Conservation (phyloP, 495 filamentous ascomycete species). For the Pyrenula massariospora region DNA sequence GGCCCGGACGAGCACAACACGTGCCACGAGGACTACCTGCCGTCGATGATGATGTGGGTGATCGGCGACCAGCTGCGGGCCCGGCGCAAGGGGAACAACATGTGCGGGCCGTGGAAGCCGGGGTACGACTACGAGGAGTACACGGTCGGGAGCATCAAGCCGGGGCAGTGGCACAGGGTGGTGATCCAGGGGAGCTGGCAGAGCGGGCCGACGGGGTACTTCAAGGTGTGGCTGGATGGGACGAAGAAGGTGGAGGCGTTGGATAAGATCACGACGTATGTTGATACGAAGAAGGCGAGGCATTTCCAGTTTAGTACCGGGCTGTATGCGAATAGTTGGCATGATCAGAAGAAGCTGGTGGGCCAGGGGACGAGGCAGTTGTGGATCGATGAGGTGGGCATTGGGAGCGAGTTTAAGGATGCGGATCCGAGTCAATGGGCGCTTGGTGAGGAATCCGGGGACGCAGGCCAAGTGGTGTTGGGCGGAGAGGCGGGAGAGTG, state of each 20-base stretch:
- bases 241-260: conserved; percentile 30
- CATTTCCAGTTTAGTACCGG: conserved; percentile 41
- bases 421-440: conserved; percentile 18
- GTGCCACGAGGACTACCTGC: conserved; percentile 40
- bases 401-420: conserved; percentile 34
- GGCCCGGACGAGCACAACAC: conserved; percentile 11
- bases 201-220: conserved; percentile 31
- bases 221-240: conserved; percentile 40
- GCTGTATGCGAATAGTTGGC: conserved; percentile 45
- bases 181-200: conserved; percentile 37
- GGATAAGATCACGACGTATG: conserved; percentile 27
- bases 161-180: conserved; percentile 38
- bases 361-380: conserved; percentile 38
- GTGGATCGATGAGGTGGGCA: conserved; percentile 42
- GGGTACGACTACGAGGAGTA: conserved; percentile 2
- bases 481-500: background rate
- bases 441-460: background rate
- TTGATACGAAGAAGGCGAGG: conserved; percentile 22
- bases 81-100: conserved; percentile 32
- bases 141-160: conserved; percentile 15
- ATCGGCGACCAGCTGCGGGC: conserved; percentile 31
- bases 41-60: conserved; percentile 40
- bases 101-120: conserved; percentile 13
- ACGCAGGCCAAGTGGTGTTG: background rate
- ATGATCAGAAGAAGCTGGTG: conserved; percentile 28